Percentiles rank a stretch among this genome's conserved stretches.
Evolutionary conservation across 257 asterid species (phyloP).

Genomic region (Primulina eburnea): DNA sequence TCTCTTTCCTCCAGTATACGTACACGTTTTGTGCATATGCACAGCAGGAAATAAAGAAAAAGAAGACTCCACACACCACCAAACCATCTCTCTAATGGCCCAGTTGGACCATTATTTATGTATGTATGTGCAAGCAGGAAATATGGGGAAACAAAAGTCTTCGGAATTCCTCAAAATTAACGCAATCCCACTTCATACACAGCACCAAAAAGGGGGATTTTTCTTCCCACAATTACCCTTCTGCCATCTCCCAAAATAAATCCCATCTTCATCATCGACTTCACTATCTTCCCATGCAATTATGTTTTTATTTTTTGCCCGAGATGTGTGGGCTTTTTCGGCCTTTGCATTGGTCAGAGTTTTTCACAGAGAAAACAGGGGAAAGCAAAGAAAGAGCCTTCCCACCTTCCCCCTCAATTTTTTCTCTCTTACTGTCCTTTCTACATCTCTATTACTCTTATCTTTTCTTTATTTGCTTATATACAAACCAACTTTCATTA

Average conservation of each 20-base stretch:
- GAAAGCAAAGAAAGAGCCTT: conserved; percentile 63
- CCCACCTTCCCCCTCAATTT: conserved; percentile 28
- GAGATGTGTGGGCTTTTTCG: conserved; percentile 74
- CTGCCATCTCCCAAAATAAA: conserved; percentile 66
- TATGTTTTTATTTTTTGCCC: conserved; percentile 34
- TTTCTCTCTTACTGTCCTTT: conserved; percentile 37
- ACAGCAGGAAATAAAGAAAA: conserved; percentile 25
- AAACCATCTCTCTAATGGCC: conserved; percentile 37
- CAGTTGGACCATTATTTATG: conserved; percentile 51
- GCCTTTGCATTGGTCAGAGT: conserved; percentile 78
- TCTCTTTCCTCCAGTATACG: conserved; percentile 26
- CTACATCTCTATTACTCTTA: conserved; percentile 28
- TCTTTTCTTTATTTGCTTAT: conserved; percentile 25
- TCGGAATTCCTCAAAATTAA: conserved; percentile 44
- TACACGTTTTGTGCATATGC: conserved; percentile 19
- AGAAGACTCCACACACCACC: conserved; percentile 30
- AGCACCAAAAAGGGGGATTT: conserved; percentile 29
- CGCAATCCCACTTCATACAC: conserved; percentile 38
- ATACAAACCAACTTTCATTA: conserved; percentile 30
- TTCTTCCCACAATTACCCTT: conserved; percentile 68
- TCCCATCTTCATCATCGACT: conserved; percentile 59
- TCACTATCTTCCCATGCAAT: conserved; percentile 45
- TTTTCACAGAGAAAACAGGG: conserved; percentile 60
- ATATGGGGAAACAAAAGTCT: conserved; percentile 25
- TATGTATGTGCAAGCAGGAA: conserved; percentile 24